These are phyloP conservation scores for Cyberlindnera saturnus DNA, from an alignment of 805 yeast genomes.

Conservation along the genomic window DNA sequence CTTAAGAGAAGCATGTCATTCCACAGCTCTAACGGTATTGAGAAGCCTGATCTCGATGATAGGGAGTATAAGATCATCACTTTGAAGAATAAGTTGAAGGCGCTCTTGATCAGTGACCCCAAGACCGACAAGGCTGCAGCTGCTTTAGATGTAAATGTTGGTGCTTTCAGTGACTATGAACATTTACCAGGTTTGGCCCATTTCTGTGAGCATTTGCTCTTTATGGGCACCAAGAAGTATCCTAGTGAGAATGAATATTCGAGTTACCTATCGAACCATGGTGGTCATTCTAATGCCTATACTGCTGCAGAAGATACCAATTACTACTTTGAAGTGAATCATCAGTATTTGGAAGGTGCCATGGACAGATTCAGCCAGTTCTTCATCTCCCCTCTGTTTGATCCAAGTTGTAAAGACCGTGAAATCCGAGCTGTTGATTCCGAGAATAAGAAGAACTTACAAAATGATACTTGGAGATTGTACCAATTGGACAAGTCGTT, in stretches of 20 bases:
- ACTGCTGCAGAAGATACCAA: conserved; percentile 87
- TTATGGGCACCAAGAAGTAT: conserved; percentile 76
- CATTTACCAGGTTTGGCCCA: conserved; percentile 72
- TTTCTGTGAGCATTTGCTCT: conserved; percentile 66
- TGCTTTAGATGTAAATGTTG: conserved; percentile 71
- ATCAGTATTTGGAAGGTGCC: conserved; percentile 76
- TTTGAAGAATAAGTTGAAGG: conserved; percentile 52
- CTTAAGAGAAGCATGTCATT: conserved; percentile 8
- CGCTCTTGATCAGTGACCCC: conserved; percentile 61
- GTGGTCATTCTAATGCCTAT: conserved; percentile 89
- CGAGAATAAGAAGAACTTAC: conserved; percentile 91
- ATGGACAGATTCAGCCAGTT: conserved; percentile 91
- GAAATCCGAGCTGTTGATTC: conserved; percentile 94
- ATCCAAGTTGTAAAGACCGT: conserved; percentile 71
- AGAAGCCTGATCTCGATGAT: conserved; percentile 55
- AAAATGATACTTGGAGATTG: conserved; percentile 83
- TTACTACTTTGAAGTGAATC: conserved; percentile 80
- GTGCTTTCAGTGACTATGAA: conserved; percentile 65
- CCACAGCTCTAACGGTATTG: conserved; percentile 24
- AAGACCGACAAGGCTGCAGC: conserved; percentile 74
- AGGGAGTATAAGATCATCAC: conserved; percentile 64
- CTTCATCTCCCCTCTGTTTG: conserved; percentile 79
- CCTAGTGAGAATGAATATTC: conserved; percentile 77
- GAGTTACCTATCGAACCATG: conserved; percentile 71
- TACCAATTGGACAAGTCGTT: conserved; percentile 76